Evolutionary conservation across 208 protist species (phyloP).

Genomic region (Trypanosoma mega): DNA sequence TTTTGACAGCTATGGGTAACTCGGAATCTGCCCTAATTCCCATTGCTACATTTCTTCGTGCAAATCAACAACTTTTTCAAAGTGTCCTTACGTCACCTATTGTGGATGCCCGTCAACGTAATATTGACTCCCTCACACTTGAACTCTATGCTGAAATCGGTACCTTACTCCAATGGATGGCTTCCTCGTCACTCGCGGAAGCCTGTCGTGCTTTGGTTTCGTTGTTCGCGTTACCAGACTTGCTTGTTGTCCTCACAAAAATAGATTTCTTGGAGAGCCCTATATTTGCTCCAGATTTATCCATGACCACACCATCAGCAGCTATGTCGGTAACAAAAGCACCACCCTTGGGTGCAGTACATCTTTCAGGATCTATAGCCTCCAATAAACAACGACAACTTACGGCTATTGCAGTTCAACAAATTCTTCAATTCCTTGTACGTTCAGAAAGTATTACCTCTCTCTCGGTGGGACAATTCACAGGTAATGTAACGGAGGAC

Average conservation of each 20-base stretch:
- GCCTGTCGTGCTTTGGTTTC: slow-evolving; percentile 56
- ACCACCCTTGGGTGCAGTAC: too few species aligned
- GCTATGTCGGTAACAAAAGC: background rate
- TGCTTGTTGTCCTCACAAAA: slow-evolving; percentile 40
- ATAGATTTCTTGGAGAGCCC: slow-evolving; percentile 34
- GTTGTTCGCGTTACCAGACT: slow-evolving; percentile 54
- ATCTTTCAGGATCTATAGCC: slow-evolving; percentile 56
- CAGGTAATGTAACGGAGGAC: background rate
- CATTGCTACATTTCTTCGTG: slow-evolving; percentile 61
- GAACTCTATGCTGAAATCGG: slow-evolving; percentile 61
- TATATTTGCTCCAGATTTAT: slow-evolving; percentile 11
- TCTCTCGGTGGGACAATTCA: background rate
- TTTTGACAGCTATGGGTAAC: slow-evolving; percentile 53
- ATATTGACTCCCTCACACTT: slow-evolving; percentile 39
- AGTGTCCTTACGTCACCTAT: slow-evolving; percentile 43
- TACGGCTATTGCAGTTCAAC: background rate
- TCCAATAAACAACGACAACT: slow-evolving; percentile 9
- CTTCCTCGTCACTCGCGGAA: slow-evolving; percentile 49
- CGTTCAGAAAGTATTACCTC: background rate
- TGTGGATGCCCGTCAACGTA: slow-evolving; percentile 9
- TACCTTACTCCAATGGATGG: slow-evolving; percentile 48
- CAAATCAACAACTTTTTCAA: slow-evolving; percentile 60
- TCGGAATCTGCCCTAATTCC: slow-evolving; percentile 40
- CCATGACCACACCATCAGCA: background rate
- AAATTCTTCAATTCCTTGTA: background rate